Conservation (phyloP, 495 filamentous ascomycete species). For the Aspergillus conjunctus region DNA sequence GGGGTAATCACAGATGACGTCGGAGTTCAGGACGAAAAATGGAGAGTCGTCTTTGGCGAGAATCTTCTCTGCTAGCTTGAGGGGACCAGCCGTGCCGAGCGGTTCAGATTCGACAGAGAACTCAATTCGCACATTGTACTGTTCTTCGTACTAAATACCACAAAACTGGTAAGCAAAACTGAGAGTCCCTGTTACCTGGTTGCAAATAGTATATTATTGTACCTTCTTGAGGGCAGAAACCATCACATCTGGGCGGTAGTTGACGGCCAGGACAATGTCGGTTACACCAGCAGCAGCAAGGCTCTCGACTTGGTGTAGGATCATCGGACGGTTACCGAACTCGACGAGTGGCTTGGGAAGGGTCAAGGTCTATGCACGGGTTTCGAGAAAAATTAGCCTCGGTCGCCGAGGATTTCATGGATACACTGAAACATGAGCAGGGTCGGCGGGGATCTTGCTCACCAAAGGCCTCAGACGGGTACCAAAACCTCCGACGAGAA, state of each 20-base stretch:
- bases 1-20: constrained; percentile 97
- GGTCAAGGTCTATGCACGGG: constrained; percentile 74
- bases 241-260: constrained; percentile 99
- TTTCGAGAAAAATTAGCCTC: constrained; percentile 5
- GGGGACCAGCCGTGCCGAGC: constrained; percentile 90
- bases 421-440: constrained; percentile 8
- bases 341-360: constrained; percentile 97
- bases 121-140: constrained; percentile 90
- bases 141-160: constrained; percentile 72
- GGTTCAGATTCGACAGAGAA: constrained; percentile 97
- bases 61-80: constrained; percentile 94
- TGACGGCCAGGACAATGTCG: constrained; percentile 96
- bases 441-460: constrained; percentile 44
- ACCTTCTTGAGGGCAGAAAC: constrained; percentile 70
- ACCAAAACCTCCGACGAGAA: constrained; percentile 99
- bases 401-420: background rate
- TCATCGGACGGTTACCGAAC: constrained; percentile 98
- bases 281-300: constrained; percentile 94
- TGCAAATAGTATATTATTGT: background rate
- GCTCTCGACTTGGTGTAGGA: constrained; percentile 95
- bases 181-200: background rate
- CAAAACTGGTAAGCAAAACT: background rate
- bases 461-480: constrained; percentile 97
- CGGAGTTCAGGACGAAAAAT: constrained; percentile 99
- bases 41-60: constrained; percentile 90